Conservation (phyloP, 2,329 filamentous ascomycete genomes). For the Stylonectria norvegica region DNA sequence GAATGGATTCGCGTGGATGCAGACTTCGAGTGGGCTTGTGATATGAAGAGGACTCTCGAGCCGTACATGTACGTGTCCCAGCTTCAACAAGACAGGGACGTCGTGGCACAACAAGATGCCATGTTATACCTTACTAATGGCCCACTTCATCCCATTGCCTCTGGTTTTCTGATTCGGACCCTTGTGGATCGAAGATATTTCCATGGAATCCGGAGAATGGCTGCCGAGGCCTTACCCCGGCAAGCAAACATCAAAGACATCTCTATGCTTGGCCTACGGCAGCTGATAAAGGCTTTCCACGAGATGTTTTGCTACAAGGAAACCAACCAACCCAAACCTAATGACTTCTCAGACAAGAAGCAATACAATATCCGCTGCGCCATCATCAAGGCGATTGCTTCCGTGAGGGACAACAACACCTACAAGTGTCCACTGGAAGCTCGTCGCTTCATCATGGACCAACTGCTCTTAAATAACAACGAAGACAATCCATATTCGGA, state of each 20-base stretch:
- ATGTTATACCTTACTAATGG: constrained; percentile 68
- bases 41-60: constrained; percentile 76
- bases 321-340: constrained; percentile 76
- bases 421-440: constrained; percentile 77
- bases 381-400: constrained; percentile 76
- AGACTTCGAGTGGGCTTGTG: constrained; percentile 96
- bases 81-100: constrained; percentile 92
- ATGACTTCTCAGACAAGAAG: constrained; percentile 85
- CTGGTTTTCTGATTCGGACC: constrained; percentile 85
- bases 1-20: constrained; percentile 98
- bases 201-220: constrained; percentile 84
- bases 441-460: constrained; percentile 81
- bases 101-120: constrained; percentile 79
- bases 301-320: constrained; percentile 83
- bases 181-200: constrained; percentile 91
- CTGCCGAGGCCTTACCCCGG: constrained; percentile 71
- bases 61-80: constrained; percentile 98
- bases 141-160: constrained; percentile 75
- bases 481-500: constrained; percentile 86
- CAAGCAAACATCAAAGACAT: constrained; percentile 65
- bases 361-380: constrained; percentile 81
- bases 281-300: constrained; percentile 81
- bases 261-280: constrained; percentile 75
- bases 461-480: constrained; percentile 92
- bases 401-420: constrained; percentile 65